Evolutionary conservation across 2,329 filamentous ascomycete species (phyloP), one percentile per base, ranked within the genome.

Genomic region (Ustulina deusta): DNA sequence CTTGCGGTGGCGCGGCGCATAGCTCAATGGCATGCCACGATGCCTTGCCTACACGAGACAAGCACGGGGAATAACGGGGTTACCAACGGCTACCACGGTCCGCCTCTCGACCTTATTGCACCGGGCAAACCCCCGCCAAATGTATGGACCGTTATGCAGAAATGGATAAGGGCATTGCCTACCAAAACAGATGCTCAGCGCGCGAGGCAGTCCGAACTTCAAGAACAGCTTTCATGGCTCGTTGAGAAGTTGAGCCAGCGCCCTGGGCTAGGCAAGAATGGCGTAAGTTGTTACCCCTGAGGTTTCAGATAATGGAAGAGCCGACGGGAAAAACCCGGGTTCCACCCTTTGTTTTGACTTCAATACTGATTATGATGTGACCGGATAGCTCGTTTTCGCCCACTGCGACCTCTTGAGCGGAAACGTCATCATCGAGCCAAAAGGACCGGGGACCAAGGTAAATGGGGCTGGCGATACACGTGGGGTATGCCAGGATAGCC

Each of bases 351-450:
- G 20, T 49, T 20, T 58, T n/a, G 15, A 44, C 22, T 17, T 15
- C 6, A 2, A 58, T 57, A 25, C 57, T 66, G 15, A 55, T 20
- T 22, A 27, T 13, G 38, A 22, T 38, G 17, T 11, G 32, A 15
- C 63, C 9, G 4, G 29, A 27, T 79, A 94, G 87, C 90, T 97
- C 73, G 90, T 98, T 55, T 97, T 98, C 83, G 92, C 93, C 70
- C 95, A 98, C 81, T 97, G 94, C 84, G 96, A 99, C 80, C 87
- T 99, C 27, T 85, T 99, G n/a, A 93, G 92, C 79, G 96, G 94
- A 73, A 99, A 99, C 78, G 93, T 99, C 72, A 98, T 99, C 76
- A 89, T 97, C 71, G 85, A 93, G 64, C 90, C 89, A 61, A 77
- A 78, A 48, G 73, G 75, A 44, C 71, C 68, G 22, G 62, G 58